Evolutionary conservation across 495 filamentous ascomycete species (phyloP).

Genomic region (Aspergillus diversus): DNA sequence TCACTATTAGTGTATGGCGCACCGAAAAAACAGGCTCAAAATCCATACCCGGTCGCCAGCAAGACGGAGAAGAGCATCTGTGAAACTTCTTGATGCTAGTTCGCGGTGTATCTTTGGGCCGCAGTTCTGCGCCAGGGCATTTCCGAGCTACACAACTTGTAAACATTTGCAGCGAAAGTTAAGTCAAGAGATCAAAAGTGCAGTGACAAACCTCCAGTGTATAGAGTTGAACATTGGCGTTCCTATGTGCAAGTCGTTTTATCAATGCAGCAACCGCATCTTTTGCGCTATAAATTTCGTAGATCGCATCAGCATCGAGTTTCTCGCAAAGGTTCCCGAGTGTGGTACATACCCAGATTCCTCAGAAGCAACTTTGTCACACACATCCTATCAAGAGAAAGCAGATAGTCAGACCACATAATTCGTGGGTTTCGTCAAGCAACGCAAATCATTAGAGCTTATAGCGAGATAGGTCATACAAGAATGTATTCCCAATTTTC

Average conservation of each 20-base stretch:
- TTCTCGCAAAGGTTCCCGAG: background rate
- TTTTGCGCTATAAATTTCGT: slow-evolving; percentile 62
- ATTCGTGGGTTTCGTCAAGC: no score
- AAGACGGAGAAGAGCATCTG: slow-evolving; percentile 87
- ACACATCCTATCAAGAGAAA: slow-evolving; percentile 69
- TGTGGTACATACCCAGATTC: slow-evolving; percentile 60
- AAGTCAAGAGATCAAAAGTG: background rate
- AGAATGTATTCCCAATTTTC: slow-evolving; percentile 99
- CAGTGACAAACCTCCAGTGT: slow-evolving; percentile 76
- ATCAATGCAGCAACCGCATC: slow-evolving; percentile 94
- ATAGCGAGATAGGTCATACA: slow-evolving; percentile 40
- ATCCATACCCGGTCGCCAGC: slow-evolving; percentile 75
- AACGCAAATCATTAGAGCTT: no score
- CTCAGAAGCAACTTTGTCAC: slow-evolving; percentile 78
- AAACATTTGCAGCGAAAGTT: slow-evolving; percentile 4
- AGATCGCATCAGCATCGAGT: slow-evolving; percentile 23
- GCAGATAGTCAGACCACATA: slow-evolving; percentile 24
- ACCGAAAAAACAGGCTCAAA: background rate
- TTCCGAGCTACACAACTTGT: slow-evolving; percentile 63
- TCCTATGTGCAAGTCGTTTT: slow-evolving; percentile 93
- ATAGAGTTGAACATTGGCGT: slow-evolving; percentile 99
- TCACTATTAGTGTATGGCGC: slow-evolving; percentile 11
- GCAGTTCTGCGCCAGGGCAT: slow-evolving; percentile 95
- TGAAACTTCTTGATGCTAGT: slow-evolving; percentile 91
- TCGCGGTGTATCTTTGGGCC: slow-evolving; percentile 90